phyloP scores from a whole-genome alignment of 176 grass and related monocot genomes.

The Hyparrhenia diplandra region DNA sequence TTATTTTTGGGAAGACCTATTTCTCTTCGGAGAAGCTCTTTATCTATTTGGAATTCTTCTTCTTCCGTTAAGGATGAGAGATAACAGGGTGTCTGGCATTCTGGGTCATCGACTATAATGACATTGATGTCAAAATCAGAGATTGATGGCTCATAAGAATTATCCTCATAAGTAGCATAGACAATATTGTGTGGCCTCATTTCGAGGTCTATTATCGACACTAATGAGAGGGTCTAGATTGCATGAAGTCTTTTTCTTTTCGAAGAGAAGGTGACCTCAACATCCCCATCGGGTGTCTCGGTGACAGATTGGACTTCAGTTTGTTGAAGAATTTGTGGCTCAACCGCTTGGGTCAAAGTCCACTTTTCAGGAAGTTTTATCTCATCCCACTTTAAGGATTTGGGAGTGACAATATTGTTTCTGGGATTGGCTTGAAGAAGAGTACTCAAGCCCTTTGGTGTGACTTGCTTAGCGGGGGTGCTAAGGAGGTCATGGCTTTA shows the following conservation, averaged over 20 bases:
- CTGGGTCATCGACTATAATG: too few species aligned
- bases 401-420: neutral
- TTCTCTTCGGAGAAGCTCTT: too few species aligned
- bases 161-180: too few species aligned
- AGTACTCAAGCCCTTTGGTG: neutral
- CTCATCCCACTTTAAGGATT: neutral
- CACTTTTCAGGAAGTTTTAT: neutral
- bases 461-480: too few species aligned
- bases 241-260: neutral
- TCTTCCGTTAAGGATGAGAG: too few species aligned
- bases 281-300: neutral
- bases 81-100: too few species aligned
- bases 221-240: neutral
- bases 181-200: neutral
- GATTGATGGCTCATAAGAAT: too few species aligned
- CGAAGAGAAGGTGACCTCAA: neutral
- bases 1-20: too few species aligned
- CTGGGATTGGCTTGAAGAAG: neutral
- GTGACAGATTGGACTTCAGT: neutral
- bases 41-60: too few species aligned
- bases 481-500: neutral
- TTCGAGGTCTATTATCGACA: neutral
- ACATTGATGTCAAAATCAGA: too few species aligned
- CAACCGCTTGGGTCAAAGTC: too few species aligned
- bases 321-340: too few species aligned